Percentiles rank a stretch among this genome's conserved stretches.
Evolutionary conservation across 129 eudicot species (phyloP).

Genomic region (Escallonia herrerae): DNA sequence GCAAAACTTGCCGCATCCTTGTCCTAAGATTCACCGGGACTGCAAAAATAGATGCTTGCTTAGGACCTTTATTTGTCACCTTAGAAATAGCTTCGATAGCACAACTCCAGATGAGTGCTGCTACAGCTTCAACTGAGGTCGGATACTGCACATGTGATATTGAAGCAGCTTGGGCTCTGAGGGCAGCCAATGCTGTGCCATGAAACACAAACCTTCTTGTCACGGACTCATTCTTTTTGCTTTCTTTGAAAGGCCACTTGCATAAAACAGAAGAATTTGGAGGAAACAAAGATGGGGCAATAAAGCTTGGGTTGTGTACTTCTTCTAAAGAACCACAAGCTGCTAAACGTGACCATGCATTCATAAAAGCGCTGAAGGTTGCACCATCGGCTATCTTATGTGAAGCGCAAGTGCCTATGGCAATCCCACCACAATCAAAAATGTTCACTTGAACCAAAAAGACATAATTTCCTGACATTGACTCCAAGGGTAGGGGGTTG

Average conservation of each 20-base stretch:
- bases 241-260: no score
- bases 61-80: slow-evolving; percentile 1
- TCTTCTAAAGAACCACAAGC: background rate
- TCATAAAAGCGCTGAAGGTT: slow-evolving; percentile 4
- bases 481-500: background rate
- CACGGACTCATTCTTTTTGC: background rate
- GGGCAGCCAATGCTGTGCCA: background rate
- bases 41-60: background rate
- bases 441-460: slow-evolving; percentile 9
- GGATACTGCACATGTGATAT: slow-evolving; percentile 2
- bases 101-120: slow-evolving; percentile 21
- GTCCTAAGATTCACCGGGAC: slow-evolving; percentile 13
- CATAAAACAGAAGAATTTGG: no score
- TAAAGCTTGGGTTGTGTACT: no score
- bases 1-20: background rate
- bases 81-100: background rate
- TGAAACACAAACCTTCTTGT: slow-evolving; percentile 12
- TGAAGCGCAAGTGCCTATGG: background rate
- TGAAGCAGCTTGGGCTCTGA: background rate
- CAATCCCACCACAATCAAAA: slow-evolving; percentile 30
- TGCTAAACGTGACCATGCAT: slow-evolving; percentile 10
- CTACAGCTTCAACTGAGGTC: slow-evolving; percentile 6
- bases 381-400: slow-evolving; percentile 22
- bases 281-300: no score
- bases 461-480: background rate